Conservation (phyloP, 1,284 basidiomycete genomes). For the Earliella scabrosa region DNA sequence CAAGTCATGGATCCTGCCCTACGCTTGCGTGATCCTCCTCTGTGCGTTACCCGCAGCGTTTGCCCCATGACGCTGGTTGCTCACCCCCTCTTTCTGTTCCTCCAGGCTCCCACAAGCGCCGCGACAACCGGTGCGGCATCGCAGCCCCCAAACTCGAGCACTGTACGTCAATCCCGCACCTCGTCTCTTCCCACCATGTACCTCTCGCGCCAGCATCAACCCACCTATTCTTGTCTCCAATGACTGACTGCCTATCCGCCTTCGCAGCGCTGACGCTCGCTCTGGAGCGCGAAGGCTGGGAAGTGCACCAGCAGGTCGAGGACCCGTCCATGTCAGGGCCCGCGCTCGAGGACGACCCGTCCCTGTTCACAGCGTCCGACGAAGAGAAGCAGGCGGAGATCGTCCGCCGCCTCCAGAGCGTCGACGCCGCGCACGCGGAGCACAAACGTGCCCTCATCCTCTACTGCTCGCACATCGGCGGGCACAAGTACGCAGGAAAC, state of each 20-base stretch:
- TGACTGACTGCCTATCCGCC: background rate
- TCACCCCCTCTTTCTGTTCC: too few species aligned
- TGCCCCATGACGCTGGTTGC: too few species aligned
- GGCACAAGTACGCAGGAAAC: constrained; percentile 92
- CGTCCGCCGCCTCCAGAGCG: constrained; percentile 52
- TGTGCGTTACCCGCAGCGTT: too few species aligned
- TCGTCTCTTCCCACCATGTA: background rate
- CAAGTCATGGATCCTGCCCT: constrained; percentile 77
- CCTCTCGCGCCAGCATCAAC: too few species aligned
- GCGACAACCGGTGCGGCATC: constrained; percentile 90
- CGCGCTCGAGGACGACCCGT: constrained; percentile 57
- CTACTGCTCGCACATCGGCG: constrained; percentile 87
- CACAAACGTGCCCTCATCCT: constrained; percentile 74
- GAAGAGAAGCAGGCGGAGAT: constrained; percentile 48
- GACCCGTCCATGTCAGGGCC: constrained; percentile 59
- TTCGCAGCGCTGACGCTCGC: constrained; percentile 61
- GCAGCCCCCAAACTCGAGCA: constrained; percentile 84
- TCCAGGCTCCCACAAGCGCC: constrained; percentile 87
- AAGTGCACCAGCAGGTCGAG: constrained; percentile 75
- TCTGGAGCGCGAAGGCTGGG: constrained; percentile 72
- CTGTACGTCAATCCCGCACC: constrained; percentile 43
- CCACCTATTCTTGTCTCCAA: background rate
- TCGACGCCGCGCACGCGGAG: constrained; percentile 45
- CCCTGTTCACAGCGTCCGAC: constrained; percentile 41
- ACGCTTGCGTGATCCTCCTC: constrained; percentile 76